A percentile compares a stretch with the other conserved stretches of the same genome.
Evolutionary conservation across 805 yeast species (phyloP).

Genomic region (Barnettozyma salicaria): DNA sequence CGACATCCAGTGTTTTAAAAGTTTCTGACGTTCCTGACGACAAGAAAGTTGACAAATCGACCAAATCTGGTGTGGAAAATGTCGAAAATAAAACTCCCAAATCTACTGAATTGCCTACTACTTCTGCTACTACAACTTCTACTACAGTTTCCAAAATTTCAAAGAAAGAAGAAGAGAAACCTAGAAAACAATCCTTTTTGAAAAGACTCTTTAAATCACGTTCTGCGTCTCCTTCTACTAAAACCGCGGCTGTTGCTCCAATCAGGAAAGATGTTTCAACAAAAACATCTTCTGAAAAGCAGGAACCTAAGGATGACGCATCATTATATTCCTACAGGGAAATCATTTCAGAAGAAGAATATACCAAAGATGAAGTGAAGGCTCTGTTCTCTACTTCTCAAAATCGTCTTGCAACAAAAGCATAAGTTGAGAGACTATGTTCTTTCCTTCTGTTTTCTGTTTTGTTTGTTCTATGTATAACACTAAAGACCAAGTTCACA

Average conservation of each 20-base stretch:
- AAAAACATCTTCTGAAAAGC: not conserved
- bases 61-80: conserved; percentile 18
- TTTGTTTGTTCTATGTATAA: too few species aligned
- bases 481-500: too few species aligned
- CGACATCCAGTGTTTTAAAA: conserved; percentile 16
- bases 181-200: conserved; percentile 10
- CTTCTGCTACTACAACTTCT: conserved; percentile 8
- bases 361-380: conserved; percentile 11
- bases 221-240: conserved; percentile 4
- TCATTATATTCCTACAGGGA: conserved; percentile 22
- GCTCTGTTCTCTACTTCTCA: too few species aligned
- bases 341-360: conserved; percentile 19
- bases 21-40: too few species aligned
- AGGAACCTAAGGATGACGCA: not conserved
- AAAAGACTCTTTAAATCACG: conserved; percentile 8
- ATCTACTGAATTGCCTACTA: conserved; percentile 5
- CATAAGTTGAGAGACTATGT: too few species aligned
- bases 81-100: conserved; percentile 2
- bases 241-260: conserved; percentile 1
- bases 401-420: too few species aligned
- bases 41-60: too few species aligned
- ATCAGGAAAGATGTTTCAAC: not conserved
- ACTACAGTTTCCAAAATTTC: conserved; percentile 5
- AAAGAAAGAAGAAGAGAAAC: conserved; percentile 5
- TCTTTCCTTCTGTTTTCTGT: too few species aligned